These are phyloP conservation scores for Ephemerocybe angulata DNA, from an alignment of 768 basidiomycete genomes.

Conservation along the genomic window DNA sequence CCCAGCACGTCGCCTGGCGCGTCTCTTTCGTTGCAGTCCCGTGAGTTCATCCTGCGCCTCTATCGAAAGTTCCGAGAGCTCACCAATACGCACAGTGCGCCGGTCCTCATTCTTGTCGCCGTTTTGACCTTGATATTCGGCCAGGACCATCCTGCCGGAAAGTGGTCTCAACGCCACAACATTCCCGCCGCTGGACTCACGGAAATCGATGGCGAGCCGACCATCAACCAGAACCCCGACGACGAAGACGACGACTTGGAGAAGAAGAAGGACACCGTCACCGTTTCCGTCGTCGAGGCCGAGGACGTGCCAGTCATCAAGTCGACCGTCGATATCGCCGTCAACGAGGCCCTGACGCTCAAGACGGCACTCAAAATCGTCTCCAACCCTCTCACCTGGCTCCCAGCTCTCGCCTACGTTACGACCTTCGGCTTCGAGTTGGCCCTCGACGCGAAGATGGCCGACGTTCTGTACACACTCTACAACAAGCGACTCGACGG, in stretches of 20 bases:
- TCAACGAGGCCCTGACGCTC: conserved; percentile 42
- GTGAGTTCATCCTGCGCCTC: conserved; percentile 13
- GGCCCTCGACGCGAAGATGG: conserved; percentile 50
- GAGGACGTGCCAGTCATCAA: conserved; percentile 15
- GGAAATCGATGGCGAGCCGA: conserved; percentile 15
- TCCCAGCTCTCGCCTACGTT: conserved; percentile 50
- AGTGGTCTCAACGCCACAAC: conserved; percentile 46
- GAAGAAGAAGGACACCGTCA: conserved; percentile 16
- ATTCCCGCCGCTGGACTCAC: conserved; percentile 26
- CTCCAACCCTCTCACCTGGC: conserved; percentile 46
- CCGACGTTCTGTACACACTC: conserved; percentile 40
- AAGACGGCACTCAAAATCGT: conserved; percentile 30
- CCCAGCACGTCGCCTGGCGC: conserved; percentile 47
- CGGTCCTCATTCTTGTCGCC: conserved; percentile 44
- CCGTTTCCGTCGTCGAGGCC: conserved; percentile 16
- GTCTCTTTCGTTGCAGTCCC: conserved; percentile 55
- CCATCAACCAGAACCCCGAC: conserved; percentile 3
- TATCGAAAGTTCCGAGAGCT: neutral
- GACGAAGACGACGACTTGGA: conserved; percentile 1
- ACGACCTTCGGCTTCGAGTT: conserved; percentile 59
- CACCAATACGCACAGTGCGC: conserved; percentile 28
- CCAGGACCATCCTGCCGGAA: conserved; percentile 51
- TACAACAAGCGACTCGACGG: conserved; percentile 29
- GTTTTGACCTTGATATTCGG: conserved; percentile 40
- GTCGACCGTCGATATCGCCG: conserved; percentile 39